Evolutionary conservation across 495 filamentous ascomycete genomes (phyloP).

Genomic region (Aspergillus cristatus): DNA sequence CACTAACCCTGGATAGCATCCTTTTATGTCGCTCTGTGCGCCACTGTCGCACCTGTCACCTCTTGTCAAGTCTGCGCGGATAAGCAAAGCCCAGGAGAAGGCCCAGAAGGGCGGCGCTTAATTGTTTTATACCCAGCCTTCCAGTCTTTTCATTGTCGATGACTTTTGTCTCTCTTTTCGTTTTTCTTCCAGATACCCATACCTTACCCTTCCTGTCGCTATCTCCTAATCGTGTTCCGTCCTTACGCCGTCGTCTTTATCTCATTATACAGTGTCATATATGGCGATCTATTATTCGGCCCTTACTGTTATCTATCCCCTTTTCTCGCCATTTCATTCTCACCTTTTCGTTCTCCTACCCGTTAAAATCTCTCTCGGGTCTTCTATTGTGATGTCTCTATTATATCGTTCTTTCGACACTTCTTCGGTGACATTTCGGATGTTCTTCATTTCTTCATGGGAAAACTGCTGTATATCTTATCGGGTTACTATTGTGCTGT

Average conservation of each 20-base stretch:
- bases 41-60: constrained; percentile 68
- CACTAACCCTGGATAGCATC: constrained; percentile 57
- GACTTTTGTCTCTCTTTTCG: constrained; percentile 14
- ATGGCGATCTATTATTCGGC: constrained; percentile 19
- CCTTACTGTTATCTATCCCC: too few relatives aligned
- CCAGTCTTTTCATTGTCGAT: constrained; percentile 18
- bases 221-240: constrained; percentile 4
- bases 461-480: too few relatives aligned
- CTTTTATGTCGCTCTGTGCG: constrained; percentile 73
- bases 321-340: too few relatives aligned
- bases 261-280: constrained; percentile 13
- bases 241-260: constrained; percentile 5
- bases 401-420: constrained; percentile 4
- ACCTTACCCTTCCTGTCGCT: constrained; percentile 22
- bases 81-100: constrained; percentile 77
- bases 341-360: too few relatives aligned
- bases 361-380: too few relatives aligned
- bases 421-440: too few relatives aligned
- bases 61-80: constrained; percentile 75
- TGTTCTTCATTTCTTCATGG: too few relatives aligned
- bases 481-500: too few relatives aligned
- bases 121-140: constrained; percentile 12
- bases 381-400: too few relatives aligned
- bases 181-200: constrained; percentile 32
- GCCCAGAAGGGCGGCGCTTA: constrained; percentile 48